These are phyloP conservation scores for Saccharomycopsis javanensis DNA, from an alignment of 805 yeast species.

Conservation along the genomic window DNA sequence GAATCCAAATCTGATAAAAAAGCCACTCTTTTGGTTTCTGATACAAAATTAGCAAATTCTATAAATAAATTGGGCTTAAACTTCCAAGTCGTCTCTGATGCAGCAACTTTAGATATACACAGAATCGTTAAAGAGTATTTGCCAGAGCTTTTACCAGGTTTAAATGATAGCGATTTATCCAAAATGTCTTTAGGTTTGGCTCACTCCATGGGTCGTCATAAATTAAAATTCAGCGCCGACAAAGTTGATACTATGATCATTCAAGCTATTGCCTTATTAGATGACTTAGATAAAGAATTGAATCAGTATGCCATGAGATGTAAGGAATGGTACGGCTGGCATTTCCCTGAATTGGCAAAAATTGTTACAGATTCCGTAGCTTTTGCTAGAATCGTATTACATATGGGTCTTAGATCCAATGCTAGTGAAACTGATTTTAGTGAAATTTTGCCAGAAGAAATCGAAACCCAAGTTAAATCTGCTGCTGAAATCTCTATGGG, in stretches of 20 bases:
- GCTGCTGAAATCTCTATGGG: conserved; percentile 99
- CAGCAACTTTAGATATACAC: conserved; percentile 87
- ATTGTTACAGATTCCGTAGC: conserved; percentile 93
- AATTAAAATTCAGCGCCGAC: conserved; percentile 94
- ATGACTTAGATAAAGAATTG: conserved; percentile 93
- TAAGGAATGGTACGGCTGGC: conserved; percentile 99
- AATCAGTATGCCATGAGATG: conserved; percentile 98
- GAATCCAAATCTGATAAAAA: conserved; percentile 74
- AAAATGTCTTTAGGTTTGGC: conserved; percentile 98
- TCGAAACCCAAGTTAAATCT: conserved; percentile 82
- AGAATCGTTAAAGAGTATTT: conserved; percentile 92
- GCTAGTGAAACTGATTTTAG: conserved; percentile 87
- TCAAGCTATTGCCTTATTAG: conserved; percentile 95
- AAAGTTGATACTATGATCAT: conserved; percentile 99
- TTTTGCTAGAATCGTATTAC: conserved; percentile 84
- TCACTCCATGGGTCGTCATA: conserved; percentile 97
- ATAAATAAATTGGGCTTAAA: conserved; percentile 89
- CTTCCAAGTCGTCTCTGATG: conserved; percentile 85
- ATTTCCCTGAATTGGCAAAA: conserved; percentile 98
- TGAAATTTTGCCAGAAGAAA: conserved; percentile 84
- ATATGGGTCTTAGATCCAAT: conserved; percentile 90
- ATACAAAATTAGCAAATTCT: conserved; percentile 91
- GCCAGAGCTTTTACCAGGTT: conserved; percentile 90
- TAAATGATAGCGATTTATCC: conserved; percentile 70
- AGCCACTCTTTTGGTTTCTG: conserved; percentile 81